A percentile compares a stretch with the other conserved stretches of the same genome.
Evolutionary conservation across 768 basidiomycete species (phyloP).

Genomic region (Termitomyces sp.): DNA sequence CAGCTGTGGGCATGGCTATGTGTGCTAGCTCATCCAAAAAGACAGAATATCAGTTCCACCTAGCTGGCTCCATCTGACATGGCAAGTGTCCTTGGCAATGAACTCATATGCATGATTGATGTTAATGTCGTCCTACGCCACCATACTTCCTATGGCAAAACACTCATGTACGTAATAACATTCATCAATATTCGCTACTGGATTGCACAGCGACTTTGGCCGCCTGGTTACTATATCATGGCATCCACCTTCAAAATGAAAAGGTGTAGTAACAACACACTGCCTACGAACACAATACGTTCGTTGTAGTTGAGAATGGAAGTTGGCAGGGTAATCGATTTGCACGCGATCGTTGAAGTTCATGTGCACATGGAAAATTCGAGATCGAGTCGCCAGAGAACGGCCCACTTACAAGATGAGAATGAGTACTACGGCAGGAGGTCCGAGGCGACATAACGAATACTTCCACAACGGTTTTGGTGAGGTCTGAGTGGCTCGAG

Average conservation of each 20-base stretch:
- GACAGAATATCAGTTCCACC: constrained; percentile 55
- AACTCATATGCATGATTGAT: constrained; percentile 59
- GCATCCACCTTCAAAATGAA: too few relatives aligned
- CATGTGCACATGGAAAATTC: too few relatives aligned
- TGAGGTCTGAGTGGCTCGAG: constrained; percentile 33
- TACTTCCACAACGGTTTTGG: constrained; percentile 48
- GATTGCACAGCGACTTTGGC: too few relatives aligned
- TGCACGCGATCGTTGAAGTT: too few relatives aligned
- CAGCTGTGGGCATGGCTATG: constrained; percentile 25
- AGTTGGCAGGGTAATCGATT: constrained; percentile 2
- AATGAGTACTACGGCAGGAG: constrained; percentile 55
- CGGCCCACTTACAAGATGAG: not conserved
- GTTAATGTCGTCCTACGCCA: constrained; percentile 63
- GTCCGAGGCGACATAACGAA: constrained; percentile 52
- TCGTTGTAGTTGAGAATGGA: not conserved
- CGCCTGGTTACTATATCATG: too few relatives aligned
- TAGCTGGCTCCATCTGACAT: constrained; percentile 73
- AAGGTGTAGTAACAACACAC: not conserved
- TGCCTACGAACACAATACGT: not conserved
- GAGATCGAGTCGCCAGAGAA: not conserved
- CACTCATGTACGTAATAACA: not conserved
- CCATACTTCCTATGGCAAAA: constrained; percentile 50
- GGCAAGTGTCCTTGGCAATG: constrained; percentile 61
- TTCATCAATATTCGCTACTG: too few relatives aligned
- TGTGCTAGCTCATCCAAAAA: constrained; percentile 62